phyloP scores from a whole-genome alignment of 2,329 filamentous ascomycete genomes.

The Eurotiales sp. region DNA sequence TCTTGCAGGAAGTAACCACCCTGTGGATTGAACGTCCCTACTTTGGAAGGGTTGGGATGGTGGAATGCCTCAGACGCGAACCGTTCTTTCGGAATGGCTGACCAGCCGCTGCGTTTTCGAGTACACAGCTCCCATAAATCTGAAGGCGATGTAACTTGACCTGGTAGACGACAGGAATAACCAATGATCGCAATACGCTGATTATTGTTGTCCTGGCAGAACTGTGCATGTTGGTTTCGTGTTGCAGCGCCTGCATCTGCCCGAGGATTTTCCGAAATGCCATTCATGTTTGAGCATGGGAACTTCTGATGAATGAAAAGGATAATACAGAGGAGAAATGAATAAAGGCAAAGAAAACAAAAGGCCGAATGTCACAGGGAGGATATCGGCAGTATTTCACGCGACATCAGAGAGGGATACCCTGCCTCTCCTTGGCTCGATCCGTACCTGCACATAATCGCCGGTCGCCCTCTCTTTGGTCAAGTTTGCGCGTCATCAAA shows the following conservation, averaged over 20 bases:
- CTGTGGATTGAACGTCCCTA: slow-evolving; percentile 7
- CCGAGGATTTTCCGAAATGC: slow-evolving; percentile 2
- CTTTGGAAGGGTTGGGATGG: slow-evolving; percentile 10
- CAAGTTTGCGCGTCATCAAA: not conserved
- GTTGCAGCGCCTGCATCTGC: not conserved
- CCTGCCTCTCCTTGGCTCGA: not conserved
- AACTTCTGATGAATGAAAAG: no score
- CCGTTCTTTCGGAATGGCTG: slow-evolving; percentile 9
- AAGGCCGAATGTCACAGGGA: not conserved
- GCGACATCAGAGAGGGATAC: not conserved
- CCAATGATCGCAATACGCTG: slow-evolving; percentile 15
- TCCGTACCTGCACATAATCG: not conserved
- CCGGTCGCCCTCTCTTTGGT: not conserved
- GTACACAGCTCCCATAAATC: slow-evolving; percentile 19
- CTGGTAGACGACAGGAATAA: slow-evolving; percentile 15
- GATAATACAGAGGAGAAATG: no score
- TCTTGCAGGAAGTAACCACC: slow-evolving; percentile 13
- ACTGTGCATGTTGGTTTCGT: slow-evolving; percentile 18
- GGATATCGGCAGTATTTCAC: not conserved
- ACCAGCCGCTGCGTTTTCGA: slow-evolving; percentile 12
- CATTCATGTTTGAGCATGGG: slow-evolving; percentile 1
- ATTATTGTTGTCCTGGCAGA: not conserved
- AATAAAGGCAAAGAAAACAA: not conserved
- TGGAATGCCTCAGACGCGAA: slow-evolving; percentile 13
- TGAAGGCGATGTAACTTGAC: slow-evolving; percentile 6